Base-by-base conservation (phyloP, 1,284 basidiomycete species). In the Ustilago xerochloae region DNA sequence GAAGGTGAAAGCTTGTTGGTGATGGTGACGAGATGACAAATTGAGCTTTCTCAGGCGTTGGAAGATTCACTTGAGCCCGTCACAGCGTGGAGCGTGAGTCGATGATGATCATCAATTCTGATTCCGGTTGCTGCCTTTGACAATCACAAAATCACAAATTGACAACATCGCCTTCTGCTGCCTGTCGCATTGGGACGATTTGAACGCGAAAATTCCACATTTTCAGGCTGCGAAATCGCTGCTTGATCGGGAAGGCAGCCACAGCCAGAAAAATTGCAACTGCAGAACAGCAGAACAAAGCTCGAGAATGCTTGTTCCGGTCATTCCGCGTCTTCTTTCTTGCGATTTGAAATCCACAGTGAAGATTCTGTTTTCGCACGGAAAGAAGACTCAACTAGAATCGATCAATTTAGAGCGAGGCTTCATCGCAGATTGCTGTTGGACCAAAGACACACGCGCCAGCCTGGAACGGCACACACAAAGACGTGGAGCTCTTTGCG, bases 401-500 rank as follows among this genome's bases (percentile, higher is more conserved):
- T 60, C 61, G 62, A 63, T 63, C 52, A 54, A 63, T 29, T 29
- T 51, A 13, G 12, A n/a, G 12, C 8, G 5, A 6, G 20, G 20
- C n/a, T 24, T 35, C 29, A 33, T 50, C 47, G 58, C 58, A 53
- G 58, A 52, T 41, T 47, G 22, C 38, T n/a, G 10, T 30, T 16
- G 16, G 48, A 50, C 15, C 12, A 6, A 28, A 15, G 18, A 18
- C 26, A n/a, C 8, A 55, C 58, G 64, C 59, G 58, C 53, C 52
- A 32, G 46, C 41, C 26, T 65, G 56, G 51, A 28, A 35, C 24
- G 4, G 38, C 38, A 39, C 38, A 39, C 32, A 26, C 6, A 8
- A 38, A 69, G 61, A 69, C 66, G 66, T 69, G 66, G 66, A 69
- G 65, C 65, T 46, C 20, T 4, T 48, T 60, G 66, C 66, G 66